Conservation (phyloP, 2,329 filamentous ascomycete genomes). For the Pyrenophora tritici-repentis region DNA sequence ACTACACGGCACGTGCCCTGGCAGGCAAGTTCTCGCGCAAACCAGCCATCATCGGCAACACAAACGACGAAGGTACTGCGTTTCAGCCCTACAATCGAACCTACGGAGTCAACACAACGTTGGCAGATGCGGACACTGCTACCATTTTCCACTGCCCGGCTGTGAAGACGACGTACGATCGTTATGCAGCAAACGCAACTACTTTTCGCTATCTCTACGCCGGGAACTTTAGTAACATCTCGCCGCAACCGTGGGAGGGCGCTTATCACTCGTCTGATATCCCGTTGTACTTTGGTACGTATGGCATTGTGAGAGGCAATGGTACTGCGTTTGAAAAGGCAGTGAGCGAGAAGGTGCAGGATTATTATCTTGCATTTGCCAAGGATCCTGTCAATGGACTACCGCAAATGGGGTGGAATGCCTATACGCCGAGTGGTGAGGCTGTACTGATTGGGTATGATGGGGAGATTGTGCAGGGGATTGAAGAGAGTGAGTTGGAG, state of each 20-base stretch:
- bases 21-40: conserved; percentile 33
- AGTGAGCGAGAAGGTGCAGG: conserved; percentile 46
- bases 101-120: conserved; percentile 30
- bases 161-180: conserved; percentile 32
- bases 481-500: conserved; percentile 27
- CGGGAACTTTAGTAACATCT: conserved; percentile 45
- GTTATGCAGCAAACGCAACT: conserved; percentile 27
- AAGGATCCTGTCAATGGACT: conserved; percentile 38
- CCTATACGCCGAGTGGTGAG: conserved; percentile 34
- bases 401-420: conserved; percentile 39
- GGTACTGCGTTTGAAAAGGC: conserved; percentile 35
- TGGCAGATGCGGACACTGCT: conserved; percentile 28
- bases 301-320: conserved; percentile 31
- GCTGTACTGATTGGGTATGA: conserved; percentile 30
- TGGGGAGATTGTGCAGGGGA: conserved; percentile 20
- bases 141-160: conserved; percentile 38
- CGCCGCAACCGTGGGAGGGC: conserved; percentile 42
- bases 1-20: conserved; percentile 41
- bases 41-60: conserved; percentile 48
- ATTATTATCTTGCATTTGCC: conserved; percentile 45
- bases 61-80: conserved; percentile 41
- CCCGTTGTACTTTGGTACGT: conserved; percentile 45
- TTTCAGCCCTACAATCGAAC: conserved; percentile 41
- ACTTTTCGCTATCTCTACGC: conserved; percentile 48
- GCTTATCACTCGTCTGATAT: conserved; percentile 46